Evolutionary conservation across 2,329 filamentous ascomycete genomes (phyloP).

Genomic region (Aspergillus sp.): DNA sequence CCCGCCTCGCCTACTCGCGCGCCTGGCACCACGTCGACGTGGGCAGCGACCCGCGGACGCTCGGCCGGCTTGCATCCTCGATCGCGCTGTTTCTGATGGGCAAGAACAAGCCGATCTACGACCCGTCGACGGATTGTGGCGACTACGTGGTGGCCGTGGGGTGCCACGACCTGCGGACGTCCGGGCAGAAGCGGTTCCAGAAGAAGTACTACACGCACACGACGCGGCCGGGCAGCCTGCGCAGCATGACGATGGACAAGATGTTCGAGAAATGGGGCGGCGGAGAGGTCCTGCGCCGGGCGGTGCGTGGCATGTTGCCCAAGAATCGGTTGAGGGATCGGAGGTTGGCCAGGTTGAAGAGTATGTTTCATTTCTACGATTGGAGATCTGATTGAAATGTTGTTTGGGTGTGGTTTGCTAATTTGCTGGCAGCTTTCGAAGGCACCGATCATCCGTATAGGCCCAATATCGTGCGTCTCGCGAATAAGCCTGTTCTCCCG

Average conservation of each 20-base stretch:
- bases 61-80: slow-evolving; percentile 78
- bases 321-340: slow-evolving; percentile 91
- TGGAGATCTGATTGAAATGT: neutral
- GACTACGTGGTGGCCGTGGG: slow-evolving; percentile 95
- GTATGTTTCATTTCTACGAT: slow-evolving; percentile 29
- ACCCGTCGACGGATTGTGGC: slow-evolving; percentile 95
- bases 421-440: slow-evolving; percentile 60
- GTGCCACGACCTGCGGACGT: slow-evolving; percentile 77
- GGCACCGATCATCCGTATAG: slow-evolving; percentile 86
- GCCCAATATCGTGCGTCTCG: slow-evolving; percentile 70
- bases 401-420: slow-evolving; percentile 8
- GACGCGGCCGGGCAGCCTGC: slow-evolving; percentile 77
- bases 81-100: slow-evolving; percentile 89
- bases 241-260: slow-evolving; percentile 85
- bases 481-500: slow-evolving; percentile 41
- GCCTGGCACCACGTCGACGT: slow-evolving; percentile 88
- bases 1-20: slow-evolving; percentile 89
- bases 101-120: slow-evolving; percentile 97
- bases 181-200: slow-evolving; percentile 84
- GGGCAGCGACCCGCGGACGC: slow-evolving; percentile 60
- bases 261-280: slow-evolving; percentile 93
- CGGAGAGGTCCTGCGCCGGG: slow-evolving; percentile 78
- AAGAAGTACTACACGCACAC: slow-evolving; percentile 96
- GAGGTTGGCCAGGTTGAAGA: slow-evolving; percentile 76
- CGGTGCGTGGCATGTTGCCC: slow-evolving; percentile 92